Evolutionary conservation across 768 basidiomycete species (phyloP).

Genomic region (Tulasnella sp.): DNA sequence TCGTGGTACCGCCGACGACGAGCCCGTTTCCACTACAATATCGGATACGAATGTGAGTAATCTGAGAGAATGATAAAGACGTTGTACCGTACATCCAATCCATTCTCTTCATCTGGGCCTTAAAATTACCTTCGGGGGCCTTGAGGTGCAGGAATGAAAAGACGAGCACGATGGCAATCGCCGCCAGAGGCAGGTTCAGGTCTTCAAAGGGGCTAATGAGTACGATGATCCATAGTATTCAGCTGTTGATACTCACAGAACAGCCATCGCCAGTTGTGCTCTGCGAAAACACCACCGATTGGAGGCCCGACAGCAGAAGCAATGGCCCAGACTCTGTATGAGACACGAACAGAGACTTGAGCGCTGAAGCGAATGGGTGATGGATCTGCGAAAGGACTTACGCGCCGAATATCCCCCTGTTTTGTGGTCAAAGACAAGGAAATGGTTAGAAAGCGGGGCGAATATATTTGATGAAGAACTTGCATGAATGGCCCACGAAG

Average conservation of each 20-base stretch:
- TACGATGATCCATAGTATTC: slow-evolving; percentile 22
- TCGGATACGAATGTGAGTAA: no score
- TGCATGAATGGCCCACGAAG: neutral
- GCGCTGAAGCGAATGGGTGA: no score
- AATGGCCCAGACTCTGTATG: slow-evolving; percentile 27
- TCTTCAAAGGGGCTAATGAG: slow-evolving; percentile 21
- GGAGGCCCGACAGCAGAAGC: slow-evolving; percentile 28
- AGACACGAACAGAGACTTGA: neutral
- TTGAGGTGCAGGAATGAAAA: slow-evolving; percentile 29
- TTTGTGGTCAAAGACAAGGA: no score
- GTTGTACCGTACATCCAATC: slow-evolving; percentile 34
- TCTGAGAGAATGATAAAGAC: no score
- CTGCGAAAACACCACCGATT: slow-evolving; percentile 28
- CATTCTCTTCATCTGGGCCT: slow-evolving; percentile 28
- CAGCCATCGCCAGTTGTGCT: slow-evolving; percentile 32
- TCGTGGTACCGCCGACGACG: slow-evolving; percentile 27
- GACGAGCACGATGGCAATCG: slow-evolving; percentile 25
- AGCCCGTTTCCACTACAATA: slow-evolving; percentile 23
- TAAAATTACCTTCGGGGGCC: slow-evolving; percentile 26
- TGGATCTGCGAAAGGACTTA: slow-evolving; percentile 13
- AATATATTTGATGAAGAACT: no score
- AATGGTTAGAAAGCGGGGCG: no score
- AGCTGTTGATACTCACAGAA: slow-evolving; percentile 32
- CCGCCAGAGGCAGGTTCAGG: slow-evolving; percentile 31
- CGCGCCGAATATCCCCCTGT: slow-evolving; percentile 33